Percentiles rank a stretch among this genome's conserved stretches.
phyloP scores from a whole-genome alignment of 2,329 filamentous ascomycete genomes.

The Diaporthe vexans region DNA sequence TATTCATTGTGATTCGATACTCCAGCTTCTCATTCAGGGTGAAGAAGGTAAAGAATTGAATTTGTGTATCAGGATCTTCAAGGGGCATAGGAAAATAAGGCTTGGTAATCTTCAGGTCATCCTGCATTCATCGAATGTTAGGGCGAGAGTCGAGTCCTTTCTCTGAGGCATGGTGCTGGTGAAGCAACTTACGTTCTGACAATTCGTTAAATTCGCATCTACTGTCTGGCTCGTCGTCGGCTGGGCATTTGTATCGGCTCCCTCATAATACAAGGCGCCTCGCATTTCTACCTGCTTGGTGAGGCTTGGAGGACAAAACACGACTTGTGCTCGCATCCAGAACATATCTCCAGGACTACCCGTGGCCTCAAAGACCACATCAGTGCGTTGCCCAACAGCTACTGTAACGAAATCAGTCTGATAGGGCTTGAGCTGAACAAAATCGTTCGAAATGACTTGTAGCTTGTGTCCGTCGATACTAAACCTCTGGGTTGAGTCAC shows the following conservation, averaged over 20 bases:
- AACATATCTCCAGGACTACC: not conserved
- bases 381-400: not conserved
- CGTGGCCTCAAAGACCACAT: not conserved
- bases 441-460: not conserved
- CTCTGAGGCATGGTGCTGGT: not conserved
- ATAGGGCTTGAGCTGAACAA: not conserved
- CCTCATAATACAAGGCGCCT: not conserved
- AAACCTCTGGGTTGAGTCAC: slow-evolving; percentile 11
- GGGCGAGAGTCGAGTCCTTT: not conserved
- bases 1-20: not conserved
- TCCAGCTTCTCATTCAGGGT: slow-evolving; percentile 4
- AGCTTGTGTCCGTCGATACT: slow-evolving; percentile 10
- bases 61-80: not conserved
- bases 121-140: not conserved
- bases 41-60: slow-evolving; percentile 5
- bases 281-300: not conserved
- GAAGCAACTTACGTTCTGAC: not conserved
- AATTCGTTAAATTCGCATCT: not conserved
- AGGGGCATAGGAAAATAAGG: not conserved
- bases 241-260: not conserved
- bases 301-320: slow-evolving; percentile 6
- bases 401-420: slow-evolving; percentile 10
- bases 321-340: slow-evolving; percentile 5
- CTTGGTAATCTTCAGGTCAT: slow-evolving; percentile 7
- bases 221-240: not conserved